Conservation (phyloP, 2,329 filamentous ascomycete genomes). For the Fragosphaeria purpurea region DNA sequence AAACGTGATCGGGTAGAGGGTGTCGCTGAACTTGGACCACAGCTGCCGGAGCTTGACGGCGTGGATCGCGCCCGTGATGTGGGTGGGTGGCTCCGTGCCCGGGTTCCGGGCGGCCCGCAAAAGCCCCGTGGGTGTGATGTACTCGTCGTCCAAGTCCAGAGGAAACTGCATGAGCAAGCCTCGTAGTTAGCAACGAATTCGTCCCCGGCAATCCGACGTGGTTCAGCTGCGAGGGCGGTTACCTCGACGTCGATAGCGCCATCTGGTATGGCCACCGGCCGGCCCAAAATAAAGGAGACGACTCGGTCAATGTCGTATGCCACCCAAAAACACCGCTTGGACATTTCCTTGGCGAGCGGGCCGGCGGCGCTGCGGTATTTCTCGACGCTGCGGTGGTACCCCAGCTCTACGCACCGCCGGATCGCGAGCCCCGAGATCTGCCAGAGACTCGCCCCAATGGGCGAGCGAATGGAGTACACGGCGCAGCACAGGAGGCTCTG, state of each 20-base stretch:
- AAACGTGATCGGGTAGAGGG: constrained; percentile 14
- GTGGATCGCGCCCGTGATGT: constrained; percentile 22
- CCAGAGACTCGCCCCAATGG: neutral
- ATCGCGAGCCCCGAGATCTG: neutral
- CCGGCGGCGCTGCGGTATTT: neutral
- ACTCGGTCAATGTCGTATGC: constrained; percentile 18
- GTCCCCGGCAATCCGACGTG: too few species aligned
- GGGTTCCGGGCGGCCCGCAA: constrained; percentile 12
- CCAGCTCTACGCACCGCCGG: neutral
- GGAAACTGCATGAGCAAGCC: constrained; percentile 12
- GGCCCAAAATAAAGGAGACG: constrained; percentile 16
- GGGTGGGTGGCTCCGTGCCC: constrained; percentile 13
- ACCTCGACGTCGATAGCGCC: constrained; percentile 20
- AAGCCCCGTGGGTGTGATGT: constrained; percentile 16
- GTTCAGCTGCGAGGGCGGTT: neutral
- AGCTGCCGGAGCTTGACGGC: constrained; percentile 19
- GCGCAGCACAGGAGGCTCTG: constrained; percentile 1
- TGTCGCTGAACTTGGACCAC: constrained; percentile 20
- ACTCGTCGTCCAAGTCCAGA: constrained; percentile 21
- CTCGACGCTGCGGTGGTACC: constrained; percentile 1
- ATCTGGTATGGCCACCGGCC: constrained; percentile 19
- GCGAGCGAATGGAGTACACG: constrained; percentile 1
- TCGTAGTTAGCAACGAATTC: too few species aligned
- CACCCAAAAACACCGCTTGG: constrained; percentile 20
- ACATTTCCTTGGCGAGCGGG: constrained; percentile 15